These are phyloP conservation scores for Arthrobotrys entomopaga DNA, from an alignment of 2,329 filamentous ascomycete genomes.

Conservation along the genomic window DNA sequence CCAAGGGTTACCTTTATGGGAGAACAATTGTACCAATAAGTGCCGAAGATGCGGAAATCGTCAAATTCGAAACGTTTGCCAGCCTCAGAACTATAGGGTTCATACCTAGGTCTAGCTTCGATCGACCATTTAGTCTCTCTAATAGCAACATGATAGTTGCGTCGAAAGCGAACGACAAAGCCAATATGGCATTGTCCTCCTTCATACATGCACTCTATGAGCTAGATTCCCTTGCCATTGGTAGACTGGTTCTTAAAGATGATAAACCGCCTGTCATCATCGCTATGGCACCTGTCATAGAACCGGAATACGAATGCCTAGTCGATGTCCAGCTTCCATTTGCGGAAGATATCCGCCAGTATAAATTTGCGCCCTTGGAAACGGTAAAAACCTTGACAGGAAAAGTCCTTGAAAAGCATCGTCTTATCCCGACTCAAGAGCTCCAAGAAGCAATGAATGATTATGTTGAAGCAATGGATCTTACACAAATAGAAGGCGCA, in stretches of 20 bases:
- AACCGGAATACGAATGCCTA: conserved; percentile 82
- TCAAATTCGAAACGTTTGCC: conserved; percentile 81
- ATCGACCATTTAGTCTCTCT: conserved; percentile 86
- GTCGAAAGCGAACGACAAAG: conserved; percentile 80
- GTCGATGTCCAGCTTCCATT: conserved; percentile 88
- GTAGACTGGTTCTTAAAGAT: conserved; percentile 84
- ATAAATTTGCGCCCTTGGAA: conserved; percentile 90
- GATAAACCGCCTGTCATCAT: conserved; percentile 80
- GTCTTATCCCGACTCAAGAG: conserved; percentile 79
- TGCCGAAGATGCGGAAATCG: conserved; percentile 85
- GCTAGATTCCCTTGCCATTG: conserved; percentile 84
- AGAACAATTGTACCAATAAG: conserved; percentile 89
- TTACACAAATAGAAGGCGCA: conserved; percentile 72
- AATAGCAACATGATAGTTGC: conserved; percentile 81
- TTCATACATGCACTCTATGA: conserved; percentile 88
- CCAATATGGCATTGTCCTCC: conserved; percentile 84
- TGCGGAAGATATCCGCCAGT: conserved; percentile 88
- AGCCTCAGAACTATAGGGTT: conserved; percentile 88
- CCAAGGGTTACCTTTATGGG: conserved; percentile 95
- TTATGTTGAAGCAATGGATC: conserved; percentile 92
- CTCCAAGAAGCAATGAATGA: conserved; percentile 84
- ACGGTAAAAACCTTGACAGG: conserved; percentile 88
- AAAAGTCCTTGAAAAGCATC: conserved; percentile 80
- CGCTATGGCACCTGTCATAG: conserved; percentile 81
- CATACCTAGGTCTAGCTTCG: conserved; percentile 74